Evolutionary conservation across 306 rosid species (phyloP).

Genomic region (Trifolium subterraneum): DNA sequence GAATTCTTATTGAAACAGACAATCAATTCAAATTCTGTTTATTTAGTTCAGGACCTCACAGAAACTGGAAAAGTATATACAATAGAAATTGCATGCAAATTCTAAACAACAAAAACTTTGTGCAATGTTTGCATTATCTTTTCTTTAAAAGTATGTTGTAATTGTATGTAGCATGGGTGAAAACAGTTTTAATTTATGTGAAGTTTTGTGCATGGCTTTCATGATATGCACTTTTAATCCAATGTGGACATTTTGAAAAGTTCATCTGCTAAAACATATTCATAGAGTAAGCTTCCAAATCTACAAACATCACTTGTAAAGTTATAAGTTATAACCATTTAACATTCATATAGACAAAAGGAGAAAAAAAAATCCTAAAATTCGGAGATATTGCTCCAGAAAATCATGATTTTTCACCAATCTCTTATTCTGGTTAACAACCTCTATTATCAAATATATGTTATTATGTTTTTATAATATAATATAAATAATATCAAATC

Average conservation of each 20-base stretch:
- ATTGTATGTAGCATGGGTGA: background rate
- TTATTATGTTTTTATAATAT: constrained; percentile 25
- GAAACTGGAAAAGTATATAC: background rate
- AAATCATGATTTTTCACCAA: constrained; percentile 2
- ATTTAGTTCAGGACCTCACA: background rate
- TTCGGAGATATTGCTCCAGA: background rate
- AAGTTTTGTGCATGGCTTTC: constrained; percentile 2
- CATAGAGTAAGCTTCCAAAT: constrained; percentile 21
- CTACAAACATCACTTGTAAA: background rate
- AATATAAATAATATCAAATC: constrained; percentile 21
- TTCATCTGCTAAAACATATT: constrained; percentile 22
- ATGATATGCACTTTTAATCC: constrained; percentile 18
- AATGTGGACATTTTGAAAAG: background rate
- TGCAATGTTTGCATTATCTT: background rate
- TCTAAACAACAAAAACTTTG: background rate
- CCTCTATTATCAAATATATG: constrained; percentile 15
- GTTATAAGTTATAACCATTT: background rate
- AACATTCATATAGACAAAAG: background rate
- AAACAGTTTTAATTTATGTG: constrained; percentile 17
- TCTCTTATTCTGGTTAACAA: background rate
- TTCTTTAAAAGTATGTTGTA: background rate
- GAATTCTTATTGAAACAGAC: background rate
- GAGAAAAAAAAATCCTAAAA: background rate
- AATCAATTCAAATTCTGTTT: background rate
- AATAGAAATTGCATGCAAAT: constrained; percentile 15